Conservation (phyloP, 352 stramenopile species). For the Thalassiosira livingstoniorum region DNA sequence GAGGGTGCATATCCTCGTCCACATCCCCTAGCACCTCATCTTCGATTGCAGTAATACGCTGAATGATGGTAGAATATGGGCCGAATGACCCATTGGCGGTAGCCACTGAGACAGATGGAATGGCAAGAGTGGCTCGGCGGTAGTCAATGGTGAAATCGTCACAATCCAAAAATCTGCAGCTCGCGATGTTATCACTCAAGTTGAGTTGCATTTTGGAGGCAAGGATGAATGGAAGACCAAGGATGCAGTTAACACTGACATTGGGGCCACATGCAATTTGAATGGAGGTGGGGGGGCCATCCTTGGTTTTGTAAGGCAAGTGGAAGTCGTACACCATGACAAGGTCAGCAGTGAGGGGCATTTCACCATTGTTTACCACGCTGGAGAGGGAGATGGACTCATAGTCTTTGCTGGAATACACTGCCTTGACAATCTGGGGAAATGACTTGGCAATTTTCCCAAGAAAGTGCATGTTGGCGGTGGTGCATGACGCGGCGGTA, state of each 20-base stretch:
- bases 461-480: not conserved
- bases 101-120: not conserved
- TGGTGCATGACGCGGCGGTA: not conserved
- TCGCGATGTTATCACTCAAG: not conserved
- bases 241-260: slow-evolving; percentile 13
- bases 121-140: not conserved
- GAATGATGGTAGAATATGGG: too few species aligned
- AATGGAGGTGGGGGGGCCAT: not conserved
- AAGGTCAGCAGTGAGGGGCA: slow-evolving; percentile 6
- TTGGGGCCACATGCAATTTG: slow-evolving; percentile 1
- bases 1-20: too few species aligned
- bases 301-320: not conserved
- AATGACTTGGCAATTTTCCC: not conserved
- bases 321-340: slow-evolving; percentile 1
- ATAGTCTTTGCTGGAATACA: slow-evolving; percentile 5
- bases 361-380: not conserved
- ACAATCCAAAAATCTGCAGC: not conserved
- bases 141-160: not conserved
- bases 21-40: too few species aligned
- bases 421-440: not conserved
- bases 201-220: slow-evolving; percentile 8
- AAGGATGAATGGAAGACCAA: slow-evolving; percentile 10
- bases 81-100: too few species aligned
- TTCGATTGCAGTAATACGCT: too few species aligned
- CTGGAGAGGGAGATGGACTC: not conserved